Evolutionary conservation across 2,329 filamentous ascomycete genomes (phyloP), one percentile per base, ranked within the genome.

Genomic region (Reticulascus tulasneorum): DNA sequence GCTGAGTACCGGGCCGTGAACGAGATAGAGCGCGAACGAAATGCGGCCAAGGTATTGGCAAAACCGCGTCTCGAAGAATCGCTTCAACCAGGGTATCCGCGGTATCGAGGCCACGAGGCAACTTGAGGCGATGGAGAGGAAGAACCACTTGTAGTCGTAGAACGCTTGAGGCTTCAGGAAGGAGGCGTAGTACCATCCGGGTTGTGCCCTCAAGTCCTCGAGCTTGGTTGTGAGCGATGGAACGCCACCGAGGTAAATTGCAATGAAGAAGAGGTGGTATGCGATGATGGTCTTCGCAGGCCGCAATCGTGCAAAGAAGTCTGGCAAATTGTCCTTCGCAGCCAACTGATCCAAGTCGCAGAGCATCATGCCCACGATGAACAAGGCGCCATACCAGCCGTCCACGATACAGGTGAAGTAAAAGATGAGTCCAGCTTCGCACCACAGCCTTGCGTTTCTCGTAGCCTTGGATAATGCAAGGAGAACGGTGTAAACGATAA

Each of bases 91-190:
- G 0, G 52, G 50, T 6, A 55, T 62, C 10, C 57, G 55, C 9
- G 64, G 37, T n/a, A 63, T 47, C 13, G 57, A 61, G 5, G 52
- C 53, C 4, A 65, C 40, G 0, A 65, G 50, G 1, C 64, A 33
- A 1, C 62, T 43, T 0, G 62, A 61, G 1, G 62, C 62, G 41
- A 61, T 52, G 1, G 59, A 47, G 26, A 64, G 53, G 41, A 61
- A 64, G 37, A 63, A 63, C 56, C 60, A 60, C 60, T 62, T 65
- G 10, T 53, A 55, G 0, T 83, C 77, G 46, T 68, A 82, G 9
- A 80, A 74, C 2, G 79, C 79, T 50, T 83, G 77, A 0, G 80
- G 78, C 41, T 81, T 82, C 22, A 58, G 58, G 0, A 62, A 33
- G 2, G 58, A 53, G 3, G 44, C 32, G 47, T 65, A 65, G 44